phyloP scores from a whole-genome alignment of 192 early-diverging fungal genomes.

The Coemansia brasiliensis region DNA sequence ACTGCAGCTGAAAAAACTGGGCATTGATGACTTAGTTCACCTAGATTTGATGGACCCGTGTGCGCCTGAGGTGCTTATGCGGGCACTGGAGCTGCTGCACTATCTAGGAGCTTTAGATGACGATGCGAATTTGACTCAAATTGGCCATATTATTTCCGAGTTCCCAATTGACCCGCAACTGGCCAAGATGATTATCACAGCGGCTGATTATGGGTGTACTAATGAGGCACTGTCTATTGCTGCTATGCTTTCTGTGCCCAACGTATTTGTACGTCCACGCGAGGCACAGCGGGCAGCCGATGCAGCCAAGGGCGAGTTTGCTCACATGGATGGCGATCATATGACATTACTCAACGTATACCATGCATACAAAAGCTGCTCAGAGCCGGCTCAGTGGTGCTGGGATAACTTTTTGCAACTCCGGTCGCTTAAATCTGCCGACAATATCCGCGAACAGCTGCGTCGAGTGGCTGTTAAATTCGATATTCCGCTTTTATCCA shows the following conservation, averaged over 20 bases:
- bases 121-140: slow-evolving; percentile 86
- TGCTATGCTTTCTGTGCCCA: slow-evolving; percentile 88
- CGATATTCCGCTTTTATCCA: slow-evolving; percentile 69
- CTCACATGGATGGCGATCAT: slow-evolving; percentile 94
- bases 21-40: slow-evolving; percentile 96
- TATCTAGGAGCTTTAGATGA: slow-evolving; percentile 94
- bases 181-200: slow-evolving; percentile 87
- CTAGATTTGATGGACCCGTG: slow-evolving; percentile 99
- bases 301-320: slow-evolving; percentile 88
- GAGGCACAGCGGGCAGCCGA: slow-evolving; percentile 87
- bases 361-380: slow-evolving; percentile 73
- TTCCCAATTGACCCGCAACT: slow-evolving; percentile 98
- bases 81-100: slow-evolving; percentile 93
- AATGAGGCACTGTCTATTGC: slow-evolving; percentile 94
- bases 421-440: slow-evolving; percentile 86
- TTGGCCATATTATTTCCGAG: slow-evolving; percentile 87
- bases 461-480: slow-evolving; percentile 76
- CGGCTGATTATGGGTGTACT: slow-evolving; percentile 82
- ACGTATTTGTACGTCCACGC: slow-evolving; percentile 89
- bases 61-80: slow-evolving; percentile 97
- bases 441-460: slow-evolving; percentile 89
- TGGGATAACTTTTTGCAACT: slow-evolving; percentile 91
- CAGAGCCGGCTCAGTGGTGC: slow-evolving; percentile 83
- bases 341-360: slow-evolving; percentile 96
- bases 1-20: slow-evolving; percentile 95